Evolutionary conservation across 805 yeast species (phyloP).

Genomic region (Lachancea kluyveri): DNA sequence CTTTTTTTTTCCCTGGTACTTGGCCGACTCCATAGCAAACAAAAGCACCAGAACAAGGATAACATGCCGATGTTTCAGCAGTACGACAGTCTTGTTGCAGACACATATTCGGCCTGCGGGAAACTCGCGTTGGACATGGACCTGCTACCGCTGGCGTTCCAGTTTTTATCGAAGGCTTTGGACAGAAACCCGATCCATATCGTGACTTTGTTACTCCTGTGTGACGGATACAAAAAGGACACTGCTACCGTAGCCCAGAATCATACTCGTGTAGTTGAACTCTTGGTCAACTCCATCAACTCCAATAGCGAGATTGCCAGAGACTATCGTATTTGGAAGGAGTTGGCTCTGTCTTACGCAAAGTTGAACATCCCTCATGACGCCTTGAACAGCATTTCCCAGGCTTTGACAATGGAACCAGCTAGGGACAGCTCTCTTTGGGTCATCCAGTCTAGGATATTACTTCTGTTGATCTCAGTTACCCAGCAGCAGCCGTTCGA

Average conservation of each 20-base stretch:
- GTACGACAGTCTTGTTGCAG: too few species aligned
- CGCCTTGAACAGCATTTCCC: constrained; percentile 18
- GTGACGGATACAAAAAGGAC: constrained; percentile 14
- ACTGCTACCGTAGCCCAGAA: too few species aligned
- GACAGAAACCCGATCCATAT: constrained; percentile 13
- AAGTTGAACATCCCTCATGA: constrained; percentile 18
- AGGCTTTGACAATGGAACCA: too few species aligned
- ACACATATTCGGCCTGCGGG: constrained; percentile 13
- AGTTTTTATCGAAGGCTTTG: constrained; percentile 12
- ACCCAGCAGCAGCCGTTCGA: constrained; percentile 7
- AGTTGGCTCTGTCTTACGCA: constrained; percentile 20
- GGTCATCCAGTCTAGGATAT: constrained; percentile 9
- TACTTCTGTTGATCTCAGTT: constrained; percentile 7
- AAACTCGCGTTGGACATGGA: constrained; percentile 20
- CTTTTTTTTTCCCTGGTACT: too few species aligned
- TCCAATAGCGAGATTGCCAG: constrained; percentile 8
- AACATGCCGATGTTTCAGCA: constrained; percentile 13
- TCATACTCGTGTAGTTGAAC: too few species aligned
- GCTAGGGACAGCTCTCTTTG: constrained; percentile 5
- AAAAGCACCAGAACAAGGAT: too few species aligned
- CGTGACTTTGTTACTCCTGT: constrained; percentile 13
- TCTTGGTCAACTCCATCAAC: constrained; percentile 14
- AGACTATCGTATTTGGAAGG: constrained; percentile 18
- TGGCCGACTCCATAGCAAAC: too few species aligned
- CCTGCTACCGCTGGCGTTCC: constrained; percentile 14